These are phyloP conservation scores for Withania somnifera DNA, from an alignment of 305 asterid species.

Conservation along the genomic window DNA sequence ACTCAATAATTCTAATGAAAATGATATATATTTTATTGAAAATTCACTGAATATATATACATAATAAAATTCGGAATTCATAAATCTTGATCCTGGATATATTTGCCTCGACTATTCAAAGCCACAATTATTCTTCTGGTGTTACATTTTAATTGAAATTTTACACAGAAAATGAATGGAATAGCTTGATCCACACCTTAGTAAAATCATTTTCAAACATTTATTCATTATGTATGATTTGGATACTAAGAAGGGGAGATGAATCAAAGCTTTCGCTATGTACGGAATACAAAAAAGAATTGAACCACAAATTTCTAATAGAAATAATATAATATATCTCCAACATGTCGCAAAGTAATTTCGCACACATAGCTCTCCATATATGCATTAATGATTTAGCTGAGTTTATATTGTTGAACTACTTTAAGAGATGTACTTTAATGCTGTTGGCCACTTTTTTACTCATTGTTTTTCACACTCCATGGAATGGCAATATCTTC, in stretches of 20 bases:
- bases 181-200: neutral
- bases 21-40: neutral
- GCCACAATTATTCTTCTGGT: too few relatives aligned
- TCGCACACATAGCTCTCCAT: neutral
- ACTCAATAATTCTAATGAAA: neutral
- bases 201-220: neutral
- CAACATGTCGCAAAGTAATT: neutral
- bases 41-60: neutral
- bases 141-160: neutral
- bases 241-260: too few relatives aligned
- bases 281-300: too few relatives aligned
- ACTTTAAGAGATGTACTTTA: neutral
- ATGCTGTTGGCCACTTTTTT: neutral
- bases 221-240: neutral
- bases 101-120: neutral
- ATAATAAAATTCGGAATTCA: neutral
- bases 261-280: too few relatives aligned
- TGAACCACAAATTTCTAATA: too few relatives aligned
- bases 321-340: neutral
- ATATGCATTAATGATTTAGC: neutral
- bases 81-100: neutral
- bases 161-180: neutral
- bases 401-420: neutral
- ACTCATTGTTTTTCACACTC: neutral
- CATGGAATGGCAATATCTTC: neutral